Evolutionary conservation across 768 basidiomycete species (phyloP), one percentile per base, ranked within the genome.

Genomic region (Boletus pseudopeckii): DNA sequence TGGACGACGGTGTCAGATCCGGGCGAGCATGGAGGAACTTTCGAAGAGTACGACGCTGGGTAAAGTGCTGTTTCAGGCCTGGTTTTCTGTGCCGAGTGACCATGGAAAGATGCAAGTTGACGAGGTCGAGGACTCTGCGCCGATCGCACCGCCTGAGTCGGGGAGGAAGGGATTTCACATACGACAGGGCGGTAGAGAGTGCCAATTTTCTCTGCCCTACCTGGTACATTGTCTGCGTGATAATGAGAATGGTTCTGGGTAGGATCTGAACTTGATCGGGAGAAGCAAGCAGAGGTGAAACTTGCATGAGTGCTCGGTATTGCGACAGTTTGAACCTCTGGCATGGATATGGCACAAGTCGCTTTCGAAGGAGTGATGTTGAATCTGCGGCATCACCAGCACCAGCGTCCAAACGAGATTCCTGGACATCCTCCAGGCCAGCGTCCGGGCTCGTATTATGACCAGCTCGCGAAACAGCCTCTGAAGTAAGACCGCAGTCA

Each of bases 1-100:
- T 75, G 22, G 85, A 71, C 39, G 77, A 82, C 17, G 89, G 88
- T 26, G 64, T 72, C 22, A 90, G 64, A 41, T 69, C 68, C 15
- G 75, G 74, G 62, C 85, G 79, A 44, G 76, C 56, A 30, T 61
- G 64, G 42, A 85, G 61, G 20, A 86, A 67, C 20, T 70, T 69
- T 41, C 72, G 60, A 50, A 87, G 71, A 17, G 72, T 72, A 56
- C 73, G 72, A 38, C 77, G 77, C 47, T 73, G 69, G 30, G 74
- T 64, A 60, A 74, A 77, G 58, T 82, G 76, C 37, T 66, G 74
- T 33, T 72, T 65, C 41, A 83, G 63, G 33, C 80, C 77, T 28
- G 60, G 54, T 66, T 69, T 57, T 63, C 63, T 50, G 67, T 69
- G 53, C 34, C 60, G 64, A 14, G 53, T 66, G 15, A 50, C 65